Evolutionary conservation across 441 rosid genomes (phyloP).

Genomic region (Pelargonium exstipulatum): DNA sequence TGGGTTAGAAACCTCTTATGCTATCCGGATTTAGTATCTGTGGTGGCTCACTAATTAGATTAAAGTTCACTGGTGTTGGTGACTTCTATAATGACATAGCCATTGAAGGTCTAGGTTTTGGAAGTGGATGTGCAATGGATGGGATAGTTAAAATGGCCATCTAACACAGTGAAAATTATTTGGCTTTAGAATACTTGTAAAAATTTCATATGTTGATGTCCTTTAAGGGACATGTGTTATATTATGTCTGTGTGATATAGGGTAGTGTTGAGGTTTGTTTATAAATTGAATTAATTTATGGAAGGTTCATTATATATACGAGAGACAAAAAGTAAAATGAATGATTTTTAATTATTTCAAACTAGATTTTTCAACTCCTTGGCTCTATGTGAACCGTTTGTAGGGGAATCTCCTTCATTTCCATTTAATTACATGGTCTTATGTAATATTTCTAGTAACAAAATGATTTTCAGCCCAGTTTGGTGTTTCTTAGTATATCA

Average conservation of each 20-base stretch:
- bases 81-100: no score
- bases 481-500: background rate
- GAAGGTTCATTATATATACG: background rate
- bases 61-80: no score
- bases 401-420: background rate
- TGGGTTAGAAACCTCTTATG: background rate
- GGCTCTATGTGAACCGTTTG: background rate
- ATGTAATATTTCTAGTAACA: background rate
- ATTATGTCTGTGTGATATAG: background rate
- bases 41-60: no score
- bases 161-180: background rate
- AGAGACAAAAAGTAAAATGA: background rate
- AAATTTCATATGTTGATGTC: background rate
- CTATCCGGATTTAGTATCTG: no score
- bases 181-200: background rate
- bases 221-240: background rate
- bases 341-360: background rate
- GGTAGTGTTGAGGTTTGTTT: background rate
- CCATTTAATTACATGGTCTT: background rate
- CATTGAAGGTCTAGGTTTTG: no score
- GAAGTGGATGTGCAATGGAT: no score
- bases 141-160: no score
- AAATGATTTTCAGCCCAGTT: background rate
- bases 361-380: background rate
- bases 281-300: background rate